Evolutionary conservation across 306 rosid species (phyloP).

Genomic region (Notholithocarpus densiflorus): DNA sequence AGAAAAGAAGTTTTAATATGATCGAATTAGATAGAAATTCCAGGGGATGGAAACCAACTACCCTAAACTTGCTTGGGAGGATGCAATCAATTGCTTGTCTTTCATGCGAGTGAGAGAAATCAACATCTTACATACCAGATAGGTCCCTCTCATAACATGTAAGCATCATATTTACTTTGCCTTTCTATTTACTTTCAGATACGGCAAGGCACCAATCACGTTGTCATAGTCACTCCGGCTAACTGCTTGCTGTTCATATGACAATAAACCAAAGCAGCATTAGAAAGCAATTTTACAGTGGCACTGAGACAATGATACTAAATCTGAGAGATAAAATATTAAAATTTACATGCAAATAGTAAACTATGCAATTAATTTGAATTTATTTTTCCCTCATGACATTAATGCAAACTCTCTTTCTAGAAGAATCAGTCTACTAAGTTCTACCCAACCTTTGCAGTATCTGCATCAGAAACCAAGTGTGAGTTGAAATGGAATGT

Average conservation of each 20-base stretch:
- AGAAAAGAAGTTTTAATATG: neutral
- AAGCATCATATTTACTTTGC: conserved; percentile 39
- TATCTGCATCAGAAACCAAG: neutral
- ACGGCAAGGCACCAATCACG: conserved; percentile 82
- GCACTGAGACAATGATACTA: neutral
- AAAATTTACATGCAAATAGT: neutral
- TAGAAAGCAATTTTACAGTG: conserved; percentile 18
- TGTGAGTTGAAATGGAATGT: neutral
- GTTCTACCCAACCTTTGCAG: neutral
- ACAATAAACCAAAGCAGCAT: conserved; percentile 12
- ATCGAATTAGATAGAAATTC: neutral
- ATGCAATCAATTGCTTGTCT: neutral
- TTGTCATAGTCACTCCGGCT: conserved; percentile 87
- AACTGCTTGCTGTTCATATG: conserved; percentile 53
- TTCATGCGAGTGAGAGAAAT: neutral
- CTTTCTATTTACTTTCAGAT: conserved; percentile 80
- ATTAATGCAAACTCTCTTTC: neutral
- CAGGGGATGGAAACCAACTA: conserved; percentile 11
- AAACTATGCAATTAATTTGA: too few species aligned
- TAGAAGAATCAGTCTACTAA: neutral
- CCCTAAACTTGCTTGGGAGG: conserved; percentile 24
- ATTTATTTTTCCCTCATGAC: neutral
- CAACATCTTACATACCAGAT: conserved; percentile 21
- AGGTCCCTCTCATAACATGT: neutral
- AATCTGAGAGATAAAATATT: neutral